phyloP scores from a whole-genome alignment of 108 stramenopile species.

The Cylindrotheca closterium region DNA sequence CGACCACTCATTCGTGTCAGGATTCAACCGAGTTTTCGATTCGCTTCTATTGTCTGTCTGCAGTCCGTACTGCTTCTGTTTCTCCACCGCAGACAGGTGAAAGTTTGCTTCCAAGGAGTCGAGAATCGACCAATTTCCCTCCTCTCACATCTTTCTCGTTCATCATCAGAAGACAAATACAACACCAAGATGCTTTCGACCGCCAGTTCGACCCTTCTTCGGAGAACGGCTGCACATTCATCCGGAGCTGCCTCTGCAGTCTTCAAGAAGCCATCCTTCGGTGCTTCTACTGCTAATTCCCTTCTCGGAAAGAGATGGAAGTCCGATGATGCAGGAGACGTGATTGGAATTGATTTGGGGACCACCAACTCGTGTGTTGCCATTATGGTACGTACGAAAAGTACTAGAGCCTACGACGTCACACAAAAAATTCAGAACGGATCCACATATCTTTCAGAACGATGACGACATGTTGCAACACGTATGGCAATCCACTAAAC shows the following conservation, averaged over 20 bases:
- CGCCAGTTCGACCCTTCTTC: slow-evolving; percentile 6
- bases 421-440: background rate
- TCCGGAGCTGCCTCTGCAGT: background rate
- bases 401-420: background rate
- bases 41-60: too few species aligned
- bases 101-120: too few species aligned
- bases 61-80: too few species aligned
- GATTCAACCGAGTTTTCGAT: too few species aligned
- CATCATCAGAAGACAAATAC: background rate
- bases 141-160: background rate
- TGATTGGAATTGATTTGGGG: slow-evolving; percentile 99
- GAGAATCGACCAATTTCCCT: background rate
- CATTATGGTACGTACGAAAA: slow-evolving; percentile 87
- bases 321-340: slow-evolving; percentile 86
- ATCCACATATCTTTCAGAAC: too few species aligned
- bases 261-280: background rate
- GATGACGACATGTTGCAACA: too few species aligned
- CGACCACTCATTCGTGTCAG: too few species aligned
- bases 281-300: background rate
- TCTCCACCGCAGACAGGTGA: too few species aligned
- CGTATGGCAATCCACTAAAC: too few species aligned
- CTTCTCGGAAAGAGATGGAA: slow-evolving; percentile 40
- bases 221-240: slow-evolving; percentile 17
- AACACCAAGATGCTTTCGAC: slow-evolving; percentile 8
- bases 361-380: slow-evolving; percentile 99